Evolutionary conservation across 345 rosid species (phyloP), one percentile per base, ranked within the genome.

Genomic region (Brassica cretica): DNA sequence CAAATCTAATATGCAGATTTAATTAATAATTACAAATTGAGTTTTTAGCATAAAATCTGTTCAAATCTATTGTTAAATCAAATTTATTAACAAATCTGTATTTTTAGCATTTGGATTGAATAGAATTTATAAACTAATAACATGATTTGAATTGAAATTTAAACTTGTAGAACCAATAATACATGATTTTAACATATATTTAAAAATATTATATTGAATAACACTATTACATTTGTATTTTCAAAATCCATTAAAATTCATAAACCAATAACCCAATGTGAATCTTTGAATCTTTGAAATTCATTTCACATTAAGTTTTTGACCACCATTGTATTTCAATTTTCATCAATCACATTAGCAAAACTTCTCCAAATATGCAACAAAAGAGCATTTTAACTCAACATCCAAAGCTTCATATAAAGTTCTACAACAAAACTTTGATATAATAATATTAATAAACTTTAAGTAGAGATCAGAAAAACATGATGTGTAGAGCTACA

Each of bases 401-500:
- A 63, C 71, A 69, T 14, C 58, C 71, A 60, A 68, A 18, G 1
- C 19, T 68, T 19, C 68, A 76, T 41, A 18, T 5, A 58, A 75
- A 15, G 24, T 70, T 37, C 3, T 35, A 25, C 11, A 25, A 55
- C 7, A 44, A 44, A 68, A 61, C 69, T 68, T 49, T 76, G 70
- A 59, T 49, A 19, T 15, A 68, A 25, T 25, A 5, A 14, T 49
- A 14, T 35, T 35, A 59, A 29, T 39, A 61, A 76, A 76, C 64
- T 61, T 62, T 6, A 39, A 39, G 53, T 56, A 71, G 62, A 78
- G 49, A 55, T 41, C 9, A 29, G 35, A 39, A 21, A 35, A 12
- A 49, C 55, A 37, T 39, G 72, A 65, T 29, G 76, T 53, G 37
- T 64, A 64, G 75, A 64, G 75, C 44, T 63, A 78, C 73, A 46